A percentile compares a stretch with the other conserved stretches of the same genome.
Evolutionary conservation across 352 stramenopile genomes (phyloP).

Genomic region (Plasmopara muralis): DNA sequence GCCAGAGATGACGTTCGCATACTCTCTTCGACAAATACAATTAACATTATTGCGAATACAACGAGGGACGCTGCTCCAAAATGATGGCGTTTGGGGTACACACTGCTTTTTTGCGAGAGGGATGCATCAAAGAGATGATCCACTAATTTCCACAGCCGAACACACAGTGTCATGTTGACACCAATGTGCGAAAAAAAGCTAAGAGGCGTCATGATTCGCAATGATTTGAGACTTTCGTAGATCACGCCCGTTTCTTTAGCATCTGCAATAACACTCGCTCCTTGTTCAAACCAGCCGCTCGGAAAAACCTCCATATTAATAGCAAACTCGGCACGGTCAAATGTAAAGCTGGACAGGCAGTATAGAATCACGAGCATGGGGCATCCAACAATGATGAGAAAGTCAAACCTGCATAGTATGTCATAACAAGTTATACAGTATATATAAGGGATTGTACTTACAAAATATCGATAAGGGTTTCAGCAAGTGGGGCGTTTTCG

Average conservation of each 20-base stretch:
- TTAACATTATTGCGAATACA: constrained; percentile 2
- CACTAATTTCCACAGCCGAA: constrained; percentile 9
- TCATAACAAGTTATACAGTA: neutral
- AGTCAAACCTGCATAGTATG: neutral
- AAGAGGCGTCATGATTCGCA: constrained; percentile 24
- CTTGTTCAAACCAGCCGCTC: neutral
- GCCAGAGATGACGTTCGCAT: too few relatives aligned
- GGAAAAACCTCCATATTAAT: constrained; percentile 1
- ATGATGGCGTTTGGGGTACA: constrained; percentile 15
- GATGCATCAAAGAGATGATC: constrained; percentile 1
- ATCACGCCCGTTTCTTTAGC: neutral
- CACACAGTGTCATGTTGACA: constrained; percentile 21
- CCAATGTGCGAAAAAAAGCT: constrained; percentile 24
- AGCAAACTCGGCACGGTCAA: neutral
- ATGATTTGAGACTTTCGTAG: constrained; percentile 4
- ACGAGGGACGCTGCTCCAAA: constrained; percentile 6
- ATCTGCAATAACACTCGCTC: constrained; percentile 1
- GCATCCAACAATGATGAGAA: constrained; percentile 1
- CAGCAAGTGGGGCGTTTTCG: too few relatives aligned
- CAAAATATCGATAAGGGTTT: too few relatives aligned
- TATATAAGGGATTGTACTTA: too few relatives aligned
- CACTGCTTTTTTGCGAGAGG: neutral
- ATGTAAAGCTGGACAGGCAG: neutral
- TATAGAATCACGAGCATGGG: constrained; percentile 1
- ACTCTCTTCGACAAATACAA: constrained; percentile 10